Conservation (phyloP, 305 asterid genomes). For the Fraxinus baroniana region DNA sequence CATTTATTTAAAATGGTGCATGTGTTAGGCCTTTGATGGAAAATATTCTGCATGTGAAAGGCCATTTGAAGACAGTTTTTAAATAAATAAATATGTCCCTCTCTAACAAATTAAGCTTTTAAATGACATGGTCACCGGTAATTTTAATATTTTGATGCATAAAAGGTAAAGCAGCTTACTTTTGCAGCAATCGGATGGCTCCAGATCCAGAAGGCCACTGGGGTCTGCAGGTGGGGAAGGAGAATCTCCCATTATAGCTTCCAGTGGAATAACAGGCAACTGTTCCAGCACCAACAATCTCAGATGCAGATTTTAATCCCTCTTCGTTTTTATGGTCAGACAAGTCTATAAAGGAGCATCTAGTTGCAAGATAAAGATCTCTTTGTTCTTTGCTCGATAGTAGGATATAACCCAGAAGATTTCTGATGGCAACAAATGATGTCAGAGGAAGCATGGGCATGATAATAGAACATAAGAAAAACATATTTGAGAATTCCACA, state of each 20-base stretch:
- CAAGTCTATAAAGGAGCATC: conserved; percentile 59
- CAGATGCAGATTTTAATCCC: conserved; percentile 56
- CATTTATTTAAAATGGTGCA: background rate
- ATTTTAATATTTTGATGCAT: conserved; percentile 6
- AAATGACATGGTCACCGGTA: background rate
- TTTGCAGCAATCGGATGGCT: conserved; percentile 62
- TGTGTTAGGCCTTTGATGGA: background rate
- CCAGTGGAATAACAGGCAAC: conserved; percentile 70
- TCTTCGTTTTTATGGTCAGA: conserved; percentile 46
- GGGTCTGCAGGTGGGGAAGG: conserved; percentile 49
- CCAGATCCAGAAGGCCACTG: conserved; percentile 42
- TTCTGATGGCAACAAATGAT: conserved; percentile 49
- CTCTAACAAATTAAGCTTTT: background rate
- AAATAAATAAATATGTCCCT: background rate
- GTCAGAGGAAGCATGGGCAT: conserved; percentile 29
- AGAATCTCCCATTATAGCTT: conserved; percentile 32
- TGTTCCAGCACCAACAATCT: conserved; percentile 81
- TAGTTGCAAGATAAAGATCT: conserved; percentile 56
- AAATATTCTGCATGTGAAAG: background rate
- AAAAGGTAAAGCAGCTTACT: conserved; percentile 39
- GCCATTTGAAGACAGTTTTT: background rate
- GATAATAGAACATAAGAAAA: conserved; percentile 14
- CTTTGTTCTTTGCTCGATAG: conserved; percentile 69
- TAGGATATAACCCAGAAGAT: conserved; percentile 72
- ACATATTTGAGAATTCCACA: background rate